Percentiles rank a stretch among this genome's conserved stretches.
These are phyloP conservation scores for Pythium monospermum DNA, from an alignment of 352 stramenopile genomes.

Conservation along the genomic window DNA sequence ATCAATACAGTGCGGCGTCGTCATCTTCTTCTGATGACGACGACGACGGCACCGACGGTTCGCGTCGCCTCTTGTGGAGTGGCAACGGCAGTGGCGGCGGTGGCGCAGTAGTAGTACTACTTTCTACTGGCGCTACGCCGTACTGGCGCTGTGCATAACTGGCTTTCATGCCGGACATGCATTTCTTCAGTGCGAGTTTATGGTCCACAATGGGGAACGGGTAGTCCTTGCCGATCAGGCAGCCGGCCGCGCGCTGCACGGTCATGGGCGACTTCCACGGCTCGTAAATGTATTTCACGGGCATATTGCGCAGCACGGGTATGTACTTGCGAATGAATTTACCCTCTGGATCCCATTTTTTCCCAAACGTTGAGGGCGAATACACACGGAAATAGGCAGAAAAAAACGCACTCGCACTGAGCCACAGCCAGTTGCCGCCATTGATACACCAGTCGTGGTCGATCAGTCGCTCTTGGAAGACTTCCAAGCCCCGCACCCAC, in stretches of 20 bases:
- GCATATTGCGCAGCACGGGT: conserved; percentile 87
- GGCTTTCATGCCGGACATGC: conserved; percentile 86
- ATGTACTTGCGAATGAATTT: conserved; percentile 93
- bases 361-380: conserved; percentile 90
- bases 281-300: conserved; percentile 97
- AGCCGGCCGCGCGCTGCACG: conserved; percentile 81
- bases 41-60: conserved; percentile 9
- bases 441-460: conserved; percentile 98
- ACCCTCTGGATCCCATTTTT: conserved; percentile 95
- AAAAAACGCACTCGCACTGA: conserved; percentile 94
- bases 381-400: conserved; percentile 98
- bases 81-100: not conserved
- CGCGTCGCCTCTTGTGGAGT: conserved; percentile 15
- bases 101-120: no score
- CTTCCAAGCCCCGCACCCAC: conserved; percentile 91
- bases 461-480: conserved; percentile 92
- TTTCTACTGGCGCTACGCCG: conserved; percentile 19
- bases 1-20: conserved; percentile 15
- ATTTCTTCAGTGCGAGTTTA: conserved; percentile 86
- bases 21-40: conserved; percentile 10
- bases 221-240: conserved; percentile 91
- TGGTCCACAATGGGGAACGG: conserved; percentile 94
- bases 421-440: conserved; percentile 97
- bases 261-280: conserved; percentile 93
- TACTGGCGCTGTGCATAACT: conserved; percentile 50